These are phyloP conservation scores for Xenoacremonium recifei DNA, from an alignment of 2,329 filamentous ascomycete genomes.

Conservation along the genomic window DNA sequence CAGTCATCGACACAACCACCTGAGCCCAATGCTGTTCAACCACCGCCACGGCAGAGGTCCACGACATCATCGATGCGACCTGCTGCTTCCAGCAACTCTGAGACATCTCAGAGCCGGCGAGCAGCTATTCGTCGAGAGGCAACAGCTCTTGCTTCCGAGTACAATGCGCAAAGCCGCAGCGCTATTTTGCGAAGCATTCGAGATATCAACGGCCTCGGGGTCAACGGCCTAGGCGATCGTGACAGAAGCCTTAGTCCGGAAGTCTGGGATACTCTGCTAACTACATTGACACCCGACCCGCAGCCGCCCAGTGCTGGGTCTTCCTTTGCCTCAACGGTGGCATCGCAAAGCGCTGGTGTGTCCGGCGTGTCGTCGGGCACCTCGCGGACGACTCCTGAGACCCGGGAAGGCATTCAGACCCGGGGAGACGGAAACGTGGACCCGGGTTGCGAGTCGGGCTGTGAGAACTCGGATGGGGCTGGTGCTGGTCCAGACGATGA, in stretches of 20 bases:
- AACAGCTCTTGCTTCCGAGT: too few species aligned
- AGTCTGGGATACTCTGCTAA: constrained; percentile 78
- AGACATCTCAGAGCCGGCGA: too few species aligned
- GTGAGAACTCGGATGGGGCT: constrained; percentile 56
- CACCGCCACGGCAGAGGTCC: too few species aligned
- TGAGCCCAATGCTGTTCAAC: too few species aligned
- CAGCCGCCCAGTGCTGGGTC: constrained; percentile 77
- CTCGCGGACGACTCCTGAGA: constrained; percentile 30
- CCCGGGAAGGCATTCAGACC: constrained; percentile 28
- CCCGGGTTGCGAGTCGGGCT: constrained; percentile 50
- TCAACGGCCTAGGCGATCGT: constrained; percentile 81
- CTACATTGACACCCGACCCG: constrained; percentile 77
- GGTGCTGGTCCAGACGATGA: too few species aligned
- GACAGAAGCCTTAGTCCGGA: constrained; percentile 79
- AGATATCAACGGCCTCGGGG: too few species aligned
- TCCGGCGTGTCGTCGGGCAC: constrained; percentile 47
- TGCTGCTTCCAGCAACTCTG: too few species aligned
- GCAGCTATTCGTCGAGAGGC: too few species aligned
- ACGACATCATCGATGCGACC: too few species aligned
- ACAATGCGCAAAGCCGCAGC: too few species aligned
- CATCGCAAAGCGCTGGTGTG: constrained; percentile 40
- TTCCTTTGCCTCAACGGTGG: constrained; percentile 69
- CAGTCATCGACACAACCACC: too few species aligned
- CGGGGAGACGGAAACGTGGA: constrained; percentile 36
- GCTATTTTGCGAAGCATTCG: too few species aligned